Conservation (phyloP, 306 rosid genomes). For the Fagus crenata region DNA sequence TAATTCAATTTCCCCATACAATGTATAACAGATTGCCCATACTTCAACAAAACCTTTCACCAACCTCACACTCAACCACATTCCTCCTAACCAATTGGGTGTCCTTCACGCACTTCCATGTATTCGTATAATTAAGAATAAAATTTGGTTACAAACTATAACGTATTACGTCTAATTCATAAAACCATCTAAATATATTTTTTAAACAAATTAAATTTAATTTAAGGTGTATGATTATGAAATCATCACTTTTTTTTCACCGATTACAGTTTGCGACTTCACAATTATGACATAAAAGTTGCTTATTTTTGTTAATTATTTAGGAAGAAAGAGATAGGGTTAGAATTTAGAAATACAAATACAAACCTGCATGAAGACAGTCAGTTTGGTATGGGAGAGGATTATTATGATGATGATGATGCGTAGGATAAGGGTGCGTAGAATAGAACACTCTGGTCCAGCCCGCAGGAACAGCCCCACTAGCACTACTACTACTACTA, state of each 20-base stretch:
- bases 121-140: constrained; percentile 14
- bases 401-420: background rate
- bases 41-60: too few species aligned
- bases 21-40: too few species aligned
- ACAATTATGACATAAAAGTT: too few species aligned
- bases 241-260: too few species aligned
- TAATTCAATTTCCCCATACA: too few species aligned
- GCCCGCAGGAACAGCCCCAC: constrained; percentile 34
- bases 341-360: constrained; percentile 15
- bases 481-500: background rate
- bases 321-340: constrained; percentile 17
- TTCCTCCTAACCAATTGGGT: constrained; percentile 51
- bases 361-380: constrained; percentile 61
- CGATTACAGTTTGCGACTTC: too few species aligned
- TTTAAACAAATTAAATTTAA: too few species aligned
- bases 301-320: too few species aligned
- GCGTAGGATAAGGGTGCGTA: constrained; percentile 83
- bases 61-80: background rate
- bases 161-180: too few species aligned
- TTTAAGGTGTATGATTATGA: too few species aligned
- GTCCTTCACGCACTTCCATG: constrained; percentile 47
- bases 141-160: too few species aligned
- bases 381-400: constrained; percentile 65
- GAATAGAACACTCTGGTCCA: constrained; percentile 68
- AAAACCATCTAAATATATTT: too few species aligned